phyloP scores from a whole-genome alignment of 257 asterid species.

The Linaria vulgaris region DNA sequence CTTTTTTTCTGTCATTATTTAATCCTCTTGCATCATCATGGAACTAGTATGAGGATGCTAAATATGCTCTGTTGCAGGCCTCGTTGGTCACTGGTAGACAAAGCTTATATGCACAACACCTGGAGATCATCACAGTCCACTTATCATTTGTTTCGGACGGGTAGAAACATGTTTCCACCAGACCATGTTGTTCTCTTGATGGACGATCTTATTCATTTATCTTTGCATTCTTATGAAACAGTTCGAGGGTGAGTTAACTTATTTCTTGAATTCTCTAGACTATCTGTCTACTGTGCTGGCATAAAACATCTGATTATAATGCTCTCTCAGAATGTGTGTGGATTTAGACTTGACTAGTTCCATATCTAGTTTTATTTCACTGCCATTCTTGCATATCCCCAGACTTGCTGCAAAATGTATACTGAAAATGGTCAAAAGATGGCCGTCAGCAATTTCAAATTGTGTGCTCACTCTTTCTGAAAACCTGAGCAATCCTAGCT shows the following conservation, averaged over 20 bases:
- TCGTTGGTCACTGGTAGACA: conserved; percentile 91
- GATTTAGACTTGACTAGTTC: too few relatives aligned
- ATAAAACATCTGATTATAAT: too few relatives aligned
- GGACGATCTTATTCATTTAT: conserved; percentile 86
- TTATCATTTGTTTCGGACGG: conserved; percentile 71
- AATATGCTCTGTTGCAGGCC: conserved; percentile 59
- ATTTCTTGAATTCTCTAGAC: conserved; percentile 12
- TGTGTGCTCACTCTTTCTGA: conserved; percentile 69
- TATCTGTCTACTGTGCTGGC: not conserved
- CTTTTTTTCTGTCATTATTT: conserved; percentile 9
- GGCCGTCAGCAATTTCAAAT: conserved; percentile 94
- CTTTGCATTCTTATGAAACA: conserved; percentile 88
- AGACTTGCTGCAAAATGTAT: conserved; percentile 84
- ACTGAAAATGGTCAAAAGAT: conserved; percentile 87
- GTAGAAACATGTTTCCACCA: conserved; percentile 59
- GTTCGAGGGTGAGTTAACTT: conserved; percentile 75
- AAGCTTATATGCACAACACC: conserved; percentile 87
- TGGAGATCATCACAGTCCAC: conserved; percentile 98
- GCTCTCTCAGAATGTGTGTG: too few relatives aligned
- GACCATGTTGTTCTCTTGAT: conserved; percentile 56
- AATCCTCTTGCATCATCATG: conserved; percentile 17
- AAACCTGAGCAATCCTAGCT: conserved; percentile 60
- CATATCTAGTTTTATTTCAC: too few relatives aligned
- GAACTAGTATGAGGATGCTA: conserved; percentile 26
- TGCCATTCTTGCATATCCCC: conserved; percentile 18